Evolutionary conservation across 768 basidiomycete genomes (phyloP).

Genomic region (Tylopilus sp.): DNA sequence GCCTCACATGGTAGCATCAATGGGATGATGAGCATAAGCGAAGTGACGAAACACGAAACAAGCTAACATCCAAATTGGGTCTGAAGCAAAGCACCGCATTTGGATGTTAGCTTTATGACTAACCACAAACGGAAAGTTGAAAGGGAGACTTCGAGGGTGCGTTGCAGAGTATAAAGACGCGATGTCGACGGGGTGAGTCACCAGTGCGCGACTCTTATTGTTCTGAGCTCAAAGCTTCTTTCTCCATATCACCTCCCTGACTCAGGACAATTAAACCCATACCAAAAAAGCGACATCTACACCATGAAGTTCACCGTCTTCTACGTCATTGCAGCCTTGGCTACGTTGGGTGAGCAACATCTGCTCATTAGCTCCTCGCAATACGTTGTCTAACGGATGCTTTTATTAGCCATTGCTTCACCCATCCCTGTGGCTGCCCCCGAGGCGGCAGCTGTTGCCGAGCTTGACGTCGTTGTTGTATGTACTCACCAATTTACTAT

Average conservation of each 20-base stretch:
- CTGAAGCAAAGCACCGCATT: constrained; percentile 22
- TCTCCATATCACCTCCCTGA: neutral
- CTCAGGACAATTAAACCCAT: constrained; percentile 28
- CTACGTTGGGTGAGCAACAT: constrained; percentile 21
- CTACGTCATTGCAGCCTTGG: constrained; percentile 29
- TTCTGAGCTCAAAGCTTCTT: constrained; percentile 15
- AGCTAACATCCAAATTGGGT: constrained; percentile 27
- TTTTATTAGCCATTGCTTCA: constrained; percentile 27
- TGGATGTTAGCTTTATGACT: constrained; percentile 15
- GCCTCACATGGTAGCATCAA: neutral
- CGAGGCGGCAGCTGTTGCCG: neutral
- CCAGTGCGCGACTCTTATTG: constrained; percentile 30
- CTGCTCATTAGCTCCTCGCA: neutral
- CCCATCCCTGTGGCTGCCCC: constrained; percentile 21
- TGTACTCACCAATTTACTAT: neutral
- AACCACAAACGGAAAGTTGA: constrained; percentile 28
- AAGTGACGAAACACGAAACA: constrained; percentile 16
- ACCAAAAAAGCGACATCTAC: constrained; percentile 28
- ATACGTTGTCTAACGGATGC: neutral
- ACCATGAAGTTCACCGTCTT: constrained; percentile 23
- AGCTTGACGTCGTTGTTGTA: constrained; percentile 16
- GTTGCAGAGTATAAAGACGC: constrained; percentile 25
- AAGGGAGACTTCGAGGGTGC: constrained; percentile 12
- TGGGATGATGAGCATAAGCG: neutral
- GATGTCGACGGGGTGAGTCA: constrained; percentile 7